A percentile compares a stretch with the other conserved stretches of the same genome.
phyloP scores from a whole-genome alignment of 257 asterid species.

The Fraxinus pennsylvanica region DNA sequence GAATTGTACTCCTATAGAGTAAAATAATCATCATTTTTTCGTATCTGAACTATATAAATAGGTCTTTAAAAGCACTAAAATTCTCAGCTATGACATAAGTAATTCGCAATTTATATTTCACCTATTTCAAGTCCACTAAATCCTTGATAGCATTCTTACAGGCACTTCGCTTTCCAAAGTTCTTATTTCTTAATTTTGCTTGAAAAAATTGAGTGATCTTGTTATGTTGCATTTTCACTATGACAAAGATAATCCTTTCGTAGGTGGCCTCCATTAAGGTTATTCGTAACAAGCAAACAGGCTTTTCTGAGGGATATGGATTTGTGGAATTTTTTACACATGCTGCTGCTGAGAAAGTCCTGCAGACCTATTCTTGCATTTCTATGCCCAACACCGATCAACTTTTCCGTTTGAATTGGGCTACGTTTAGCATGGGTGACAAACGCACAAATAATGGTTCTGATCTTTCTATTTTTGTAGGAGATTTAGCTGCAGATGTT shows the following conservation, averaged over 20 bases:
- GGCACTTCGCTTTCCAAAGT: neutral
- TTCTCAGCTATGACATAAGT: neutral
- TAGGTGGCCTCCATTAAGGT: constrained; percentile 54
- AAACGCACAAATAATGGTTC: constrained; percentile 51
- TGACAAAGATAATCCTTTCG: constrained; percentile 7
- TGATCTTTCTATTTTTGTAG: constrained; percentile 57
- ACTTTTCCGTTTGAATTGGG: constrained; percentile 61
- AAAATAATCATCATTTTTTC: neutral
- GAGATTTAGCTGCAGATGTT: constrained; percentile 65
- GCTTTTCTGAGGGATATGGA: constrained; percentile 59
- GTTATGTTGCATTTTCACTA: neutral
- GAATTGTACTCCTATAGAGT: neutral
- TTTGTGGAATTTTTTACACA: constrained; percentile 55
- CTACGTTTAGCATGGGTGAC: constrained; percentile 58
- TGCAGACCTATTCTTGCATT: constrained; percentile 40
- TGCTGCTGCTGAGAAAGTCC: constrained; percentile 51
- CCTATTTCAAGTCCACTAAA: neutral
- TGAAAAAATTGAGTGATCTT: neutral
- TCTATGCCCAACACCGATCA: constrained; percentile 54
- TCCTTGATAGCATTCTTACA: neutral
- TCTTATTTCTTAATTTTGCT: neutral
- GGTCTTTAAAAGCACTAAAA: neutral
- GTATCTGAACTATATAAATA: neutral
- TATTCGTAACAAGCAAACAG: constrained; percentile 58
- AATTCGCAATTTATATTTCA: neutral